Base-by-base conservation (phyloP, 805 yeast genomes). In the Ogataea pilisensis region DNA sequence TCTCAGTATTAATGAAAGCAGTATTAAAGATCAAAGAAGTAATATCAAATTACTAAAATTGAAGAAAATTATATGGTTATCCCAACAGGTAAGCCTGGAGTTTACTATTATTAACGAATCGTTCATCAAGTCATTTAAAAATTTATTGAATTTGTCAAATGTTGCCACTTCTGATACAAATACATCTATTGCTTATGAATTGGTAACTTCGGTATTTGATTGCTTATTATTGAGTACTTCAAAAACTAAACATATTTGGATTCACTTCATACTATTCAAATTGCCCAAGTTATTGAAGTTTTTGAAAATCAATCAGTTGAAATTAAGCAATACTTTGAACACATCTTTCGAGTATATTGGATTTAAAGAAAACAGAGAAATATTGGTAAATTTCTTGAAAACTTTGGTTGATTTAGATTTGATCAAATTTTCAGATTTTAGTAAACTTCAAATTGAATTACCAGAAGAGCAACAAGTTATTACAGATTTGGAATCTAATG, bases 61-160 rank as follows among this genome's bases (percentile, higher is more conserved):
- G 31, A 57, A 55, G 35, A 61, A 63, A 31, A 48, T 58, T 9
- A 35, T 63, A 8, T 63, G 66, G 66, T 39, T 63, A 14, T 52
- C 57, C 13, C 58, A 61, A 19, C 60, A 58, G 27, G 40, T 59
- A 11, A 49, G 58, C 3, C 41, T 60, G 20, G 48, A 43, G 11
- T 60, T 49, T 47, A 17, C 53, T 1, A 45, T 54, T 2, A 34
- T 49, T 20, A 48, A 51, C 35, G 60, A 60, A 19, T 17, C 40
- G 17, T 60, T 61, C 26, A 43, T 60, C 22, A 43, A 48, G 11
- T 48, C 50, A 12, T 62, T 63, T 42, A 63, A 59, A 35, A 36
- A 39, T 8, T 35, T 61, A 19, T 39, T 63, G 16, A 62, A 61
- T 21, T 39, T 63, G 22, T 52, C 61, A 0, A 39, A 54, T 7